Conservation (phyloP, 2,329 filamentous ascomycete species). For the Graphilbum fragrans region DNA sequence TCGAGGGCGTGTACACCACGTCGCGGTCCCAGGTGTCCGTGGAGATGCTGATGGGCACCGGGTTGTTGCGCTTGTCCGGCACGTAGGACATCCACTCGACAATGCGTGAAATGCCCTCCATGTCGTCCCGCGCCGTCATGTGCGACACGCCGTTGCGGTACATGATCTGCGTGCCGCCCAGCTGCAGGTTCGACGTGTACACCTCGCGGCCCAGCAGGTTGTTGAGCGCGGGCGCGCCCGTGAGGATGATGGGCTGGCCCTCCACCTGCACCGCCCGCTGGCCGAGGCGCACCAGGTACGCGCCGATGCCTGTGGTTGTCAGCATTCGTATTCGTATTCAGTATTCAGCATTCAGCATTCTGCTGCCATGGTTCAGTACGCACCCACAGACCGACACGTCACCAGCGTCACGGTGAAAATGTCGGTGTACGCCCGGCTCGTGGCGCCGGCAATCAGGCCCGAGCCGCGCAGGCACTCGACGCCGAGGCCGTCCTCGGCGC, state of each 20-base stretch:
- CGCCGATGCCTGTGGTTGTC: slow-evolving; percentile 72
- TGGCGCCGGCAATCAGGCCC: slow-evolving; percentile 95
- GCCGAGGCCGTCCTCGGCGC: slow-evolving; percentile 89
- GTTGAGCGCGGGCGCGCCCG: slow-evolving; percentile 93
- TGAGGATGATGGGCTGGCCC: slow-evolving; percentile 96
- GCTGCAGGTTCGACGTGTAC: slow-evolving; percentile 97
- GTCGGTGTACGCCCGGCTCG: slow-evolving; percentile 92
- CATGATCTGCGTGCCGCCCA: slow-evolving; percentile 99
- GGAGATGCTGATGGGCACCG: slow-evolving; percentile 82
- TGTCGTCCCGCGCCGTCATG: slow-evolving; percentile 96
- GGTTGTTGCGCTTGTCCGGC: slow-evolving; percentile 86
- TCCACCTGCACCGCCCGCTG: slow-evolving; percentile 98
- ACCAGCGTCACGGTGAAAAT: slow-evolving; percentile 98
- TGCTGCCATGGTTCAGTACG: slow-evolving; percentile 15
- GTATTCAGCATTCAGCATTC: no score
- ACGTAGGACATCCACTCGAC: slow-evolving; percentile 97
- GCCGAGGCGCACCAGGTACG: slow-evolving; percentile 93
- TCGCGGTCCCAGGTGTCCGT: slow-evolving; percentile 89
- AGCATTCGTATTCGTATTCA: neutral
- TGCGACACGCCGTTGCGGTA: slow-evolving; percentile 99
- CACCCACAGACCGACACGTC: slow-evolving; percentile 93
- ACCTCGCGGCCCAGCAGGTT: slow-evolving; percentile 96
- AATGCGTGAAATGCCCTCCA: slow-evolving; percentile 94
- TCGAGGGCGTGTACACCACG: slow-evolving; percentile 67
- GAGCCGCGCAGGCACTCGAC: slow-evolving; percentile 96